Base-by-base conservation (phyloP, 2,329 filamentous ascomycete species). In the Aspergillus transmontanensis region DNA sequence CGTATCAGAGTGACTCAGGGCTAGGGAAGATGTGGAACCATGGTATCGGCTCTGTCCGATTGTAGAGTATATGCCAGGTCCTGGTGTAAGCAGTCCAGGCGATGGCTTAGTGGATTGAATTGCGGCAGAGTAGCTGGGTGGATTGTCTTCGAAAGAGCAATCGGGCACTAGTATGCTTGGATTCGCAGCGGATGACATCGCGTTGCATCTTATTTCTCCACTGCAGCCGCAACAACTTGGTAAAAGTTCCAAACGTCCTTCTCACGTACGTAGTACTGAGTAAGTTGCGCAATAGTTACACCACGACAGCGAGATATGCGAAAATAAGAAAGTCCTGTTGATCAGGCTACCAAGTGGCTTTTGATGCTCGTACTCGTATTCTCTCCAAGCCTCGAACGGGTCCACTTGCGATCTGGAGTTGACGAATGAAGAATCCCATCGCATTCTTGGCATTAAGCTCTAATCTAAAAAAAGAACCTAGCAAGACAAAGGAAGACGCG, bases 1-100 rank as follows among this genome's bases (percentile, higher is more conserved):
- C 21, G 0, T 21, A 3, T n/a, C 4, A 28, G 57, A 51, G 14
- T 43, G 32, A 23, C 36, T 50, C 32, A 59, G 46, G 16, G 45
- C 32, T 23, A 59, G 34, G 2, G 57, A 59, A 19, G 57, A 16
- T 41, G 57, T 59, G 46, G 57, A 59, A 14, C 45, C 45, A 43
- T 50, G 46, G 11, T 50, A 59, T 10, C 46, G 57, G 26, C 46
- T 59, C 46, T 45, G 57, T 4, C 57, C 45, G 16, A 59, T 9
- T 1, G 26, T 6, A 39, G n/a, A 21, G 45, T 53, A 19, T 21
- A 32, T 1, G 1, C 46, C 34, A 23, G 23, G 34, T 10, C 30
- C 50, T 3, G 51, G 51, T 1, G 32, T 4, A 12, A 54, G 32
- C 5, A 54, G 16, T 14, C 30, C 51, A 16, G 51, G 19, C 4